A percentile compares a stretch with the other conserved stretches of the same genome.
Conservation (phyloP, 179 eudicot species). For the Nepenthes alata region DNA sequence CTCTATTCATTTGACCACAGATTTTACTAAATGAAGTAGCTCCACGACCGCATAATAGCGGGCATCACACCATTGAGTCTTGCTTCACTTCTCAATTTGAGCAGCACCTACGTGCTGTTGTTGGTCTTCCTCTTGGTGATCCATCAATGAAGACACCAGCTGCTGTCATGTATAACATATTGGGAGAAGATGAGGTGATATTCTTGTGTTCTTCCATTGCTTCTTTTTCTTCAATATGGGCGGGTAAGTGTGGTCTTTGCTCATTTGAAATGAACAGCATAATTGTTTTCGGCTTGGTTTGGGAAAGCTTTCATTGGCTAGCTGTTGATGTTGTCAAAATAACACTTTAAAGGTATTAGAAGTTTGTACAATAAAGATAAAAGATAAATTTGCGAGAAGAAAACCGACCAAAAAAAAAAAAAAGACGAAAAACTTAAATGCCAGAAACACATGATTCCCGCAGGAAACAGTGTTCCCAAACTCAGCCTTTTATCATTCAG, state of each 20-base stretch:
- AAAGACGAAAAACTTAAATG: too few relatives aligned
- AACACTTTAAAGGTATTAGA: too few relatives aligned
- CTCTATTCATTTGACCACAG: conserved; percentile 21
- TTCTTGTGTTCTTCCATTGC: background rate
- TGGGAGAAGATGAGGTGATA: conserved; percentile 88
- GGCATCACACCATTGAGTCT: conserved; percentile 93
- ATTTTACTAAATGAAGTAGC: conserved; percentile 94
- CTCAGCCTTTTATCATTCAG: too few relatives aligned
- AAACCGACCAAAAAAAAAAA: too few relatives aligned
- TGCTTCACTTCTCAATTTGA: conserved; percentile 89
- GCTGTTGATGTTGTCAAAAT: too few relatives aligned
- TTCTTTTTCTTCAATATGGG: background rate
- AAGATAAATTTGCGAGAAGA: too few relatives aligned
- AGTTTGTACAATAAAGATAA: too few relatives aligned
- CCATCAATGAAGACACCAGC: conserved; percentile 88
- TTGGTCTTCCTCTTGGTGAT: conserved; percentile 94
- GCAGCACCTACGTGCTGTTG: conserved; percentile 83
- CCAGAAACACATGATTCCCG: too few relatives aligned
- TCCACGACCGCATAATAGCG: conserved; percentile 94
- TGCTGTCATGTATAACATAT: conserved; percentile 79
- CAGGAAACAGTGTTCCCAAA: too few relatives aligned
- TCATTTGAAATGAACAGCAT: too few relatives aligned
- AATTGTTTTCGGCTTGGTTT: too few relatives aligned
- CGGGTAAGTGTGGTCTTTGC: background rate
- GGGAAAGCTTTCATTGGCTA: too few relatives aligned